These are phyloP conservation scores for Stagonosporopsis cucurbitacearum DNA, from an alignment of 2,329 filamentous ascomycete species.

Conservation along the genomic window DNA sequence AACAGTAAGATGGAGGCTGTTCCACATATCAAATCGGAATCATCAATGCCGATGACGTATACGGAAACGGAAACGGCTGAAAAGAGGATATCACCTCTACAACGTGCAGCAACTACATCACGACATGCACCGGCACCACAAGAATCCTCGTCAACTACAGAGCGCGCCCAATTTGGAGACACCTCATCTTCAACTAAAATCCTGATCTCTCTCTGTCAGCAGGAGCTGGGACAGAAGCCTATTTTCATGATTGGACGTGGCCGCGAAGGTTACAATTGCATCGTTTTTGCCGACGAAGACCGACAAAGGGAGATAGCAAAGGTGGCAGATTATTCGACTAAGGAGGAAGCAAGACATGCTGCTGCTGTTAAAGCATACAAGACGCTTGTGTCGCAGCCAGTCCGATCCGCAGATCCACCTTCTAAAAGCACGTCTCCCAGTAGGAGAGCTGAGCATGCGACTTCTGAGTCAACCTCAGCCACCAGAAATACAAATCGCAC, in stretches of 20 bases:
- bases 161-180: background rate
- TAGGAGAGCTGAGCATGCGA: background rate
- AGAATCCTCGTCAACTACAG: background rate
- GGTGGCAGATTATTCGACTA: background rate
- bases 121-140: background rate
- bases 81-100: no score
- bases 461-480: background rate
- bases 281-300: background rate
- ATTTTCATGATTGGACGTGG: slow-evolving; percentile 6
- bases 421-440: background rate
- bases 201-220: slow-evolving; percentile 1
- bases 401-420: background rate
- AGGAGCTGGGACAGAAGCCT: slow-evolving; percentile 2
- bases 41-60: background rate
- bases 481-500: background rate
- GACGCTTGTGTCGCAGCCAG: background rate
- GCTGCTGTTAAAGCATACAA: slow-evolving; percentile 3
- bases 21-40: no score
- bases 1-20: background rate
- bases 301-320: slow-evolving; percentile 1
- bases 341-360: slow-evolving; percentile 2
- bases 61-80: no score
- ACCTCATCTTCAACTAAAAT: slow-evolving; percentile 1
- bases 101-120: background rate
- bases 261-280: slow-evolving; percentile 8